A percentile compares a stretch with the other conserved stretches of the same genome.
Evolutionary conservation across 2,329 filamentous ascomycete genomes (phyloP).

Genomic region (Neonectria sp.): DNA sequence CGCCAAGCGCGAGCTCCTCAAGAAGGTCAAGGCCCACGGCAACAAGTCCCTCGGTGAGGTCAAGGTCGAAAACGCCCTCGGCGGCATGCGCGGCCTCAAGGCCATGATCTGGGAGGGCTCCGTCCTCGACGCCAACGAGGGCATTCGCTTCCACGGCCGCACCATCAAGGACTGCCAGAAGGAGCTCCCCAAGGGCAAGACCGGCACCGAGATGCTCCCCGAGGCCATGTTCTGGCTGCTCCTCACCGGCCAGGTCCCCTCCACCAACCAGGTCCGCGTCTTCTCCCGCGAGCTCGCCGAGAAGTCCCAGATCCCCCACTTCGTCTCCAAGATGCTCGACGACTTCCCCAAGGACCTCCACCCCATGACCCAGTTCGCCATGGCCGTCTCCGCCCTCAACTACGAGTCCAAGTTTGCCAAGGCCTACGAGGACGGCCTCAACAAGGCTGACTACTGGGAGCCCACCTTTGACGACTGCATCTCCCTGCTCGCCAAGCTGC

Average conservation of each 20-base stretch:
- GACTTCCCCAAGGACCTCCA: constrained; percentile 91
- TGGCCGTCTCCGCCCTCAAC: constrained; percentile 95
- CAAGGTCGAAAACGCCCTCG: constrained; percentile 93
- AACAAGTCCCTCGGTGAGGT: constrained; percentile 91
- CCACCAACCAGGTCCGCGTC: constrained; percentile 82
- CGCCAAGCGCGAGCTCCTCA: constrained; percentile 92
- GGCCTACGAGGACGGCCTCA: constrained; percentile 90
- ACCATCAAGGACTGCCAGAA: constrained; percentile 99
- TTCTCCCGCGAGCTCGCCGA: constrained; percentile 91
- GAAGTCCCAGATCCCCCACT: constrained; percentile 85
- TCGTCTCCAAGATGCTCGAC: constrained; percentile 90
- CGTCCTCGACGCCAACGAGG: constrained; percentile 95
- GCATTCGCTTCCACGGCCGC: constrained; percentile 97
- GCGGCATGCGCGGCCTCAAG: constrained; percentile 97
- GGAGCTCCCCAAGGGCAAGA: constrained; percentile 91
- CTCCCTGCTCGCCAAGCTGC: constrained; percentile 93
- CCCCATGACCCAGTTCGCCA: constrained; percentile 98
- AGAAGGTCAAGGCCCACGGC: constrained; percentile 90
- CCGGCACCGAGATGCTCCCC: constrained; percentile 96
- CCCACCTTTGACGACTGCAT: constrained; percentile 97
- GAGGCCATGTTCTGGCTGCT: constrained; percentile 99
- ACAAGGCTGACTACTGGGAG: constrained; percentile 99
- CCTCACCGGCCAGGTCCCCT: constrained; percentile 92
- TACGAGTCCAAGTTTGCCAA: constrained; percentile 95
- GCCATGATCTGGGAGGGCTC: constrained; percentile 99